Conservation (phyloP, 768 basidiomycete genomes). For the Boletus rubroflammeus region DNA sequence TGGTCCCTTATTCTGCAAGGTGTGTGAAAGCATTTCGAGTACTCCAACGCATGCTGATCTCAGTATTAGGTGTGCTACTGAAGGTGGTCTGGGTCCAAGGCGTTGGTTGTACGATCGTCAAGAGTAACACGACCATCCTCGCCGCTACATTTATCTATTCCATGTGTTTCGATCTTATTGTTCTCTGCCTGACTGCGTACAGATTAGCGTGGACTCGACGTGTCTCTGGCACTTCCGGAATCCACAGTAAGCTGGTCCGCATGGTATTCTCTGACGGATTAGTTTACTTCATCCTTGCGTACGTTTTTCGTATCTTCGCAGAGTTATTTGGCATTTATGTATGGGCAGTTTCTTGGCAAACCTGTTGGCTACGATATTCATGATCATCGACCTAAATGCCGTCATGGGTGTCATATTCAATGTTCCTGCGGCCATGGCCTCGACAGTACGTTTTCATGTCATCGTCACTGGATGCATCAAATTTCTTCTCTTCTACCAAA, state of each 20-base stretch:
- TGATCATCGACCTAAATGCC: conserved; percentile 60
- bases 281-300: conserved; percentile 76
- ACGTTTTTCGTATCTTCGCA: conserved; percentile 20
- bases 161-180: conserved; percentile 68
- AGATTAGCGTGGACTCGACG: conserved; percentile 43
- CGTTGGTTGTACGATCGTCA: conserved; percentile 49
- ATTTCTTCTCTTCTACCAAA: conserved; percentile 13
- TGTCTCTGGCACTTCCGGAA: conserved; percentile 19
- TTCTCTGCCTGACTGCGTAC: conserved; percentile 56
- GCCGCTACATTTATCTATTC: conserved; percentile 73
- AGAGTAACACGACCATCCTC: conserved; percentile 60
- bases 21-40: conserved; percentile 11
- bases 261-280: conserved; percentile 72
- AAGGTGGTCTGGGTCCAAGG: conserved; percentile 52
- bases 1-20: conserved; percentile 72
- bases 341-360: conserved; percentile 39
- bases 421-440: conserved; percentile 56
- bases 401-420: conserved; percentile 68
- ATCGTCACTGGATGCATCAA: background rate
- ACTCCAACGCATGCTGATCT: background rate
- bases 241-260: conserved; percentile 46
- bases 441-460: conserved; percentile 38
- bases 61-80: conserved; percentile 49
- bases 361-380: conserved; percentile 50
- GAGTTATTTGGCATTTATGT: conserved; percentile 27